These are phyloP conservation scores for Barnettozyma siamensis DNA, from an alignment of 805 yeast species.

Conservation along the genomic window DNA sequence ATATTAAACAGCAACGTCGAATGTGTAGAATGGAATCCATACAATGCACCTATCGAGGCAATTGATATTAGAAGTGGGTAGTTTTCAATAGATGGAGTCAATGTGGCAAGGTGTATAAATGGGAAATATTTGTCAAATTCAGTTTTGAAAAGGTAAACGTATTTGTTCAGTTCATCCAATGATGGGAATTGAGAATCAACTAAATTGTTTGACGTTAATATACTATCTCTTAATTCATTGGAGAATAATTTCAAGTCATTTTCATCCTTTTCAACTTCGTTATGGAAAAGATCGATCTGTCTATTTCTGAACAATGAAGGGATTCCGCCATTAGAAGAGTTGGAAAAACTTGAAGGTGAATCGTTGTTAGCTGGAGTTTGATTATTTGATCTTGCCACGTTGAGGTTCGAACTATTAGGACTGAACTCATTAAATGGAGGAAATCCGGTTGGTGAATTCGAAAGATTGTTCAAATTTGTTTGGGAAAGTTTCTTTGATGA, in stretches of 20 bases:
- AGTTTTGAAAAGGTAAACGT: slow-evolving; percentile 64
- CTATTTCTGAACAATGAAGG: slow-evolving; percentile 58
- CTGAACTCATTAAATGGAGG: not conserved
- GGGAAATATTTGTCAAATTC: slow-evolving; percentile 83
- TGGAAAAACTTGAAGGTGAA: slow-evolving; percentile 2
- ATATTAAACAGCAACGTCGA: slow-evolving; percentile 67
- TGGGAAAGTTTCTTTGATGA: not conserved
- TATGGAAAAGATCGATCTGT: slow-evolving; percentile 60
- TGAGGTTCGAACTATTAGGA: not conserved
- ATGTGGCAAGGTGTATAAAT: slow-evolving; percentile 70
- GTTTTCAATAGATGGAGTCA: slow-evolving; percentile 44
- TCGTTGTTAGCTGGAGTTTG: slow-evolving; percentile 1
- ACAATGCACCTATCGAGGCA: slow-evolving; percentile 86
- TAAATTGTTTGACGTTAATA: slow-evolving; percentile 49
- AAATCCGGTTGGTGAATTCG: not conserved
- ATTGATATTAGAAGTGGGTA: slow-evolving; percentile 70
- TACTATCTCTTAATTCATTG: slow-evolving; percentile 46
- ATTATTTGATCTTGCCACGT: not conserved
- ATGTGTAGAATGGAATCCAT: slow-evolving; percentile 72
- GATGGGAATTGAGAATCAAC: slow-evolving; percentile 63
- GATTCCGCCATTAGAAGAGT: slow-evolving; percentile 41
- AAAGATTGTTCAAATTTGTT: not conserved
- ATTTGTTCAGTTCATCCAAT: slow-evolving; percentile 68
- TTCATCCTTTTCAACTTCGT: slow-evolving; percentile 25
- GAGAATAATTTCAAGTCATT: slow-evolving; percentile 35